Evolutionary conservation across 805 yeast species (phyloP).

Genomic region (Monosporozyma servazzii): DNA sequence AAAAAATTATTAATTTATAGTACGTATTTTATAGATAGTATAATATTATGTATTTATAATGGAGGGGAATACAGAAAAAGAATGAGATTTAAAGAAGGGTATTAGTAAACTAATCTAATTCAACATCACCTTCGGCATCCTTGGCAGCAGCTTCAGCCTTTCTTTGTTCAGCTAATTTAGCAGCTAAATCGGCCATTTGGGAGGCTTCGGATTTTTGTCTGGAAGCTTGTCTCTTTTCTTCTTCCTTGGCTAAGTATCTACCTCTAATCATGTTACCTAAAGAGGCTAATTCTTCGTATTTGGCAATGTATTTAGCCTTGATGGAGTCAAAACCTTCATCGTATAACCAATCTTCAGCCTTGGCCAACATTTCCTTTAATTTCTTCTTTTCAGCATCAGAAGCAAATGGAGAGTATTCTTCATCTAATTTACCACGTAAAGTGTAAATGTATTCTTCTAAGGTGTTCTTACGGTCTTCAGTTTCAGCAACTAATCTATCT

Average conservation of each 20-base stretch:
- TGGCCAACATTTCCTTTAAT: constrained; percentile 60
- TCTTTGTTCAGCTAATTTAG: constrained; percentile 72
- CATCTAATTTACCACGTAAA: constrained; percentile 93
- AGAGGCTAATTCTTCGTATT: constrained; percentile 92
- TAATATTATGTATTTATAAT: neutral
- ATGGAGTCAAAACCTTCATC: constrained; percentile 94
- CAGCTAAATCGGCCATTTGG: constrained; percentile 74
- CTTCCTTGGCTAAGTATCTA: constrained; percentile 87
- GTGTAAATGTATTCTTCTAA: constrained; percentile 97
- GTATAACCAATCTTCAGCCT: constrained; percentile 97
- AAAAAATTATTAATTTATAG: neutral
- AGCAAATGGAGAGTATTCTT: constrained; percentile 79
- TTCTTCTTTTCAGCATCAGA: constrained; percentile 81
- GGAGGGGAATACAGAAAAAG: neutral
- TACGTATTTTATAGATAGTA: neutral
- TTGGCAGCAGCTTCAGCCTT: constrained; percentile 37
- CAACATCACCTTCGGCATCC: constrained; percentile 32
- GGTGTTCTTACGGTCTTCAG: constrained; percentile 97
- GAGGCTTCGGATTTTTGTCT: constrained; percentile 83
- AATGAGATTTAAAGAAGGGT: neutral
- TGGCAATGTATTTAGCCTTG: constrained; percentile 95
- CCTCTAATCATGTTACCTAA: constrained; percentile 93
- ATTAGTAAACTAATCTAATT: constrained; percentile 22
- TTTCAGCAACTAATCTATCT: constrained; percentile 95
- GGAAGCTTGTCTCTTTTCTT: constrained; percentile 85